Evolutionary conservation across 176 grass and related monocot genomes (phyloP), one percentile per base, ranked within the genome.

Genomic region (Chloris gayana): DNA sequence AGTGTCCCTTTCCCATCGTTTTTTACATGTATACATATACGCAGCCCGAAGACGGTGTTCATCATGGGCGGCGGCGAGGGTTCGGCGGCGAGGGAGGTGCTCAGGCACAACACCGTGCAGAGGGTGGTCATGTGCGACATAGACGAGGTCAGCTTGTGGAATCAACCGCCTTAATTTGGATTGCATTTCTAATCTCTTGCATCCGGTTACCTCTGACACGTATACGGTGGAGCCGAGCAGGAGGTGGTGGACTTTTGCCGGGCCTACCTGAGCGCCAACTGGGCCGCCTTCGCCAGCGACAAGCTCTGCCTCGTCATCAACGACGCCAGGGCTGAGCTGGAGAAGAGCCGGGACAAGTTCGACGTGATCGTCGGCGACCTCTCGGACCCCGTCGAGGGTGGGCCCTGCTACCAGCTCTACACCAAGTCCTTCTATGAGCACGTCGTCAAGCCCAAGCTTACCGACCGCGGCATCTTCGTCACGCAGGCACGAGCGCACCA

Each of bases 61-160:
- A 90, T 92, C 22, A 92, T 95, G 93, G 93, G 93, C 44, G 89
- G 93, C 26, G 87, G 93, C 38, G 89, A 95, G 79, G 93, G 93
- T 1, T 95, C 93, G 5, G 85, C 93, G 3, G 89, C 89, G 18
- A 92, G 93, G 83, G 93, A 95, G 74, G 85, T 73, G 1, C 93
- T 92, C 74, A 80, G 63, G 67, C 89, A 95, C 27, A 84, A 54
- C 9, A 81, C 84, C 27, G 47, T 92, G 4, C 22, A 81, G 0
- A 76, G 75, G 34, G 89, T 90, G 27, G 70, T 90, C 49, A 95
- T 92, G 93, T 92, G 93, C 59, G 93, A 95, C 82, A 95, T 95
- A 18, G 89, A 95, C 62, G 54, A 87, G 51, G 51, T 56, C n/a
- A n/a, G n/a, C n/a, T n/a, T n/a, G n/a, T n/a, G n/a, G n/a, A n/a